Evolutionary conservation across 441 rosid species (phyloP).

Genomic region (Rhodomyrtus psidioides): DNA sequence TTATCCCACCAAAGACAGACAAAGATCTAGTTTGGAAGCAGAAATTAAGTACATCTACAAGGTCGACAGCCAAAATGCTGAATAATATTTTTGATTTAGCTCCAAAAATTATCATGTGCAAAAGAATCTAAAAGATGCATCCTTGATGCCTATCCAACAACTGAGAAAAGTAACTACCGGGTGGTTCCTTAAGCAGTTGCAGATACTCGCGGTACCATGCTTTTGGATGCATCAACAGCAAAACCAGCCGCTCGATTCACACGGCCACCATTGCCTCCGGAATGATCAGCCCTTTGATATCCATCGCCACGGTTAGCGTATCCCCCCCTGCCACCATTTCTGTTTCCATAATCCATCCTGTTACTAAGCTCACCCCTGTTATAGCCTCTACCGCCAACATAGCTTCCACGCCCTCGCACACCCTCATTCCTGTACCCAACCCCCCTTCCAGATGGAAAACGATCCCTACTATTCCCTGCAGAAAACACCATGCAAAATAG

Average conservation of each 20-base stretch:
- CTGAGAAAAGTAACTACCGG: conserved; percentile 3
- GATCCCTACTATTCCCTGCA: conserved; percentile 63
- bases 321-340: conserved; percentile 53
- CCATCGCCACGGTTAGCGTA: conserved; percentile 60
- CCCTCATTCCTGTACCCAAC: conserved; percentile 65
- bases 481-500: background rate
- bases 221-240: conserved; percentile 26
- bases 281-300: conserved; percentile 40
- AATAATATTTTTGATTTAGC: background rate
- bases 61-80: background rate
- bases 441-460: conserved; percentile 45
- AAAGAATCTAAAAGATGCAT: background rate
- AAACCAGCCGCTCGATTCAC: conserved; percentile 32
- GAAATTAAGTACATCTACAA: background rate
- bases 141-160: conserved; percentile 14
- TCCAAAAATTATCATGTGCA: background rate
- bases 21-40: background rate
- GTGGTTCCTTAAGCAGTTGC: conserved; percentile 39
- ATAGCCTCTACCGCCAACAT: conserved; percentile 60
- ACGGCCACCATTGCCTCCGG: conserved; percentile 35
- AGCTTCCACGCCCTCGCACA: conserved; percentile 68
- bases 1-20: background rate
- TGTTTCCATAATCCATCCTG: conserved; percentile 52
- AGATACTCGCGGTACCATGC: conserved; percentile 35
- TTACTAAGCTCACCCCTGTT: conserved; percentile 38